A percentile compares a stretch with the other conserved stretches of the same genome.
Evolutionary conservation across 75 land plant species (phyloP).

Genomic region (Sequoiadendron giganteum): DNA sequence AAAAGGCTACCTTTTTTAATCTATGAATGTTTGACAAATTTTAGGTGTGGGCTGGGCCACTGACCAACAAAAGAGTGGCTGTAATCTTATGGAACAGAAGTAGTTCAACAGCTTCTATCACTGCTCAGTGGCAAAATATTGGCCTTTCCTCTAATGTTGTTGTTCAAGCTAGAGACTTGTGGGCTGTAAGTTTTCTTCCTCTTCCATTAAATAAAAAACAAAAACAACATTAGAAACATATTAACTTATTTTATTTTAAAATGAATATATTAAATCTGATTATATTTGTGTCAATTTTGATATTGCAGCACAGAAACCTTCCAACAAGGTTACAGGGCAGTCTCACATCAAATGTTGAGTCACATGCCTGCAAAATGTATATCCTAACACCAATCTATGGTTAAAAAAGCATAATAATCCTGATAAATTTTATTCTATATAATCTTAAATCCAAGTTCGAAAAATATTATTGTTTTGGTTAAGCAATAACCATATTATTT

Average conservation of each 20-base stretch:
- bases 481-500: no score
- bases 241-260: neutral
- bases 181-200: slow-evolving; percentile 47
- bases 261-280: no score
- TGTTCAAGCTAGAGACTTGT: slow-evolving; percentile 61
- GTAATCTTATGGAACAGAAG: slow-evolving; percentile 73
- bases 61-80: slow-evolving; percentile 36
- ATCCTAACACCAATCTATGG: neutral
- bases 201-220: neutral
- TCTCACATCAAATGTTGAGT: slow-evolving; percentile 20
- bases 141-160: slow-evolving; percentile 39
- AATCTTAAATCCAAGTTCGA: neutral
- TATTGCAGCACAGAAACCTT: neutral
- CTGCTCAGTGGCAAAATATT: slow-evolving; percentile 57
- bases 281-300: neutral
- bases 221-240: neutral
- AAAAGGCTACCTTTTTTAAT: neutral
- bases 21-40: neutral
- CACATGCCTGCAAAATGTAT: slow-evolving; percentile 50
- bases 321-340: neutral
- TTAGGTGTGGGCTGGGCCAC: slow-evolving; percentile 89
- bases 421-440: no score
- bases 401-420: neutral
- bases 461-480: no score
- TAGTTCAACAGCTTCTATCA: slow-evolving; percentile 31